Evolutionary conservation across 139 green algal genomes (phyloP), one percentile per base, ranked within the genome.

Genomic region (Limnomonas spitsbergensis): DNA sequence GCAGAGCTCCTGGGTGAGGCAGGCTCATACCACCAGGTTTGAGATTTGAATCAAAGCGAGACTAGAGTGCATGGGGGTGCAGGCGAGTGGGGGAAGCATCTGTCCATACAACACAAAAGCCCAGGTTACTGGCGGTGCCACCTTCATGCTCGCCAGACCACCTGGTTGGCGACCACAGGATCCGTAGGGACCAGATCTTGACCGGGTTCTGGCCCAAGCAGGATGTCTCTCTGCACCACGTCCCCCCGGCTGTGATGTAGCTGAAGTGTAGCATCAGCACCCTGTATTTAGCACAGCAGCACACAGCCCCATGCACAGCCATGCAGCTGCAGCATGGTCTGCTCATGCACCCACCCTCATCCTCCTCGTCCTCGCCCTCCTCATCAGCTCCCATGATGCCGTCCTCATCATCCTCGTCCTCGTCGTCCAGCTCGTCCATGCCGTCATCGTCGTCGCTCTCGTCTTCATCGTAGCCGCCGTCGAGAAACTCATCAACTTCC

Each of bases 401-500:
- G 26, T 72, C 31, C 26, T 29, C 32, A 31, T 72, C 66, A 24
- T 2, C 67, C 1, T 76, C 78, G 0, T 79, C 73, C 26, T 78
- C 81, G 29, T 76, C 37, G 34, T 81, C 76, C 27, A 69, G 7
- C 9, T 82, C 78, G 42, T 70, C 77, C 7, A 34, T 47, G 35
- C 66, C 81, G 36, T 42, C 69, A 47, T 6, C 24, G 34, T 69
- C 69, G 1, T 78, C 77, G 26, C 77, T 68, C 2, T 40, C 31
- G 31, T 40, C 56, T 39, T 40, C 73, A n/a, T 86, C 61, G 69
- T 85, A 89, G 26, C 82, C 85, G 3, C 82, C 85, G 37, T 84
- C 80, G 40, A 89, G 75, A 34, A 89, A 89, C 35, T 85, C 80
- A 38, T 89, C 85, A 1, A 89, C 34, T 54, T 76, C 79, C 47